A percentile compares a stretch with the other conserved stretches of the same genome.
These are phyloP conservation scores for Ogataea degrootiae DNA, from an alignment of 805 yeast genomes.

Conservation along the genomic window DNA sequence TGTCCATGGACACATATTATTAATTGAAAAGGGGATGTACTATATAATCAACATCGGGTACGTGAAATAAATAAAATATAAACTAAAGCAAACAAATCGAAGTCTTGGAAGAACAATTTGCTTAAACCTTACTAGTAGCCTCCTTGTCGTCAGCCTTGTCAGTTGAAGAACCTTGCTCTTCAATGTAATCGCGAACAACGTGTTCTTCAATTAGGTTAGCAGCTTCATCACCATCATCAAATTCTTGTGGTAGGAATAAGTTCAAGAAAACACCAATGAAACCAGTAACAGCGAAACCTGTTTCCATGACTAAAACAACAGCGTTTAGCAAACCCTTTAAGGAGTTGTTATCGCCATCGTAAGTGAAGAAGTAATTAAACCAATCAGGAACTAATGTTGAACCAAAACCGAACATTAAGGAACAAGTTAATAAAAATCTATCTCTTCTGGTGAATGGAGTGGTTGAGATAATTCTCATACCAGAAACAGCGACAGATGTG, in stretches of 20 bases:
- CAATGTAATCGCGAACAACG: slow-evolving; percentile 13
- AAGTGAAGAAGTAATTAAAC: slow-evolving; percentile 48
- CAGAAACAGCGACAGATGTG: slow-evolving; percentile 56
- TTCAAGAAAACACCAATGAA: slow-evolving; percentile 48
- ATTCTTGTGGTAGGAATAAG: slow-evolving; percentile 43
- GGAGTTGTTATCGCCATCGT: slow-evolving; percentile 39
- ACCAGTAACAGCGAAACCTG: slow-evolving; percentile 54
- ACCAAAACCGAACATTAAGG: slow-evolving; percentile 50
- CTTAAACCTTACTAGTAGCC: not conserved
- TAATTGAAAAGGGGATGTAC: too few species aligned
- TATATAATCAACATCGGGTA: too few species aligned
- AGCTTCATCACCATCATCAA: slow-evolving; percentile 43
- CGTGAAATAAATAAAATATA: too few species aligned
- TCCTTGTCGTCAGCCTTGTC: slow-evolving; percentile 11
- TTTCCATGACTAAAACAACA: slow-evolving; percentile 50
- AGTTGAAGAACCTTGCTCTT: slow-evolving; percentile 17
- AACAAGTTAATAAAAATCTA: slow-evolving; percentile 48
- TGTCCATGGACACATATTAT: too few species aligned
- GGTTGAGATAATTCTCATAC: slow-evolving; percentile 48
- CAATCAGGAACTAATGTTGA: slow-evolving; percentile 42
- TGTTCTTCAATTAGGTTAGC: slow-evolving; percentile 33
- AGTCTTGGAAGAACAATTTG: not conserved
- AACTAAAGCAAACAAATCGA: too few species aligned
- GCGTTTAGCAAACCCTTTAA: slow-evolving; percentile 48
- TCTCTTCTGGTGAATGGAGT: slow-evolving; percentile 55